These are phyloP conservation scores for Lactifluus hygrophoroides DNA, from an alignment of 768 basidiomycete species.

Conservation along the genomic window DNA sequence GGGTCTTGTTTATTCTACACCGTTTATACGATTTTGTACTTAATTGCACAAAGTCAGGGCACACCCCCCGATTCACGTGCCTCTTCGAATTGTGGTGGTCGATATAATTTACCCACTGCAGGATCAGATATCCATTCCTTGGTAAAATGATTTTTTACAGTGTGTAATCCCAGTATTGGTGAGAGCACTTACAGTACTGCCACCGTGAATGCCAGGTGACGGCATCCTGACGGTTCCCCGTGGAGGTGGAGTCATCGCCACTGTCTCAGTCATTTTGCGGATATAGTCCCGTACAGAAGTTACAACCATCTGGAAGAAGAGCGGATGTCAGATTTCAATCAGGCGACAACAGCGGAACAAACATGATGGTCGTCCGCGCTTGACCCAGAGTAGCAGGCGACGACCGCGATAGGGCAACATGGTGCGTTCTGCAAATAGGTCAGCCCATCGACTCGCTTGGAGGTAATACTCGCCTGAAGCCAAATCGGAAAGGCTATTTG, in stretches of 20 bases:
- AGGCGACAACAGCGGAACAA: constrained; percentile 24
- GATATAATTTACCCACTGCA: constrained; percentile 18
- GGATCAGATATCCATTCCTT: constrained; percentile 15
- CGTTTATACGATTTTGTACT: neutral
- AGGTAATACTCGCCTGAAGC: constrained; percentile 50
- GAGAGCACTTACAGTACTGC: constrained; percentile 13
- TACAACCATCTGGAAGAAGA: constrained; percentile 43
- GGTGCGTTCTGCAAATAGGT: constrained; percentile 50
- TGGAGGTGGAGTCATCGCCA: constrained; percentile 11
- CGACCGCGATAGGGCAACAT: constrained; percentile 76
- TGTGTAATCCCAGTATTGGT: neutral
- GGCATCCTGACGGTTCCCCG: constrained; percentile 19
- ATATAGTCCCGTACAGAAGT: constrained; percentile 62
- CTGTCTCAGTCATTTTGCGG: constrained; percentile 40
- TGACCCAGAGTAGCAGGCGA: constrained; percentile 74
- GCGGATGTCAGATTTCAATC: neutral
- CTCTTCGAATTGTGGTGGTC: constrained; percentile 18
- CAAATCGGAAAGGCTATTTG: constrained; percentile 72
- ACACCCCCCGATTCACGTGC: constrained; percentile 13
- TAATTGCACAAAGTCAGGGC: constrained; percentile 4
- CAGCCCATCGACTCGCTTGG: neutral
- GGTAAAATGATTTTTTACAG: neutral
- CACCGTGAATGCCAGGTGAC: constrained; percentile 16
- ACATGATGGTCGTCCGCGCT: constrained; percentile 75
- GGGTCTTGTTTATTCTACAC: neutral